A percentile compares a stretch with the other conserved stretches of the same genome.
These are phyloP conservation scores for Alternaria rosae DNA, from an alignment of 2,329 filamentous ascomycete genomes.

Conservation along the genomic window DNA sequence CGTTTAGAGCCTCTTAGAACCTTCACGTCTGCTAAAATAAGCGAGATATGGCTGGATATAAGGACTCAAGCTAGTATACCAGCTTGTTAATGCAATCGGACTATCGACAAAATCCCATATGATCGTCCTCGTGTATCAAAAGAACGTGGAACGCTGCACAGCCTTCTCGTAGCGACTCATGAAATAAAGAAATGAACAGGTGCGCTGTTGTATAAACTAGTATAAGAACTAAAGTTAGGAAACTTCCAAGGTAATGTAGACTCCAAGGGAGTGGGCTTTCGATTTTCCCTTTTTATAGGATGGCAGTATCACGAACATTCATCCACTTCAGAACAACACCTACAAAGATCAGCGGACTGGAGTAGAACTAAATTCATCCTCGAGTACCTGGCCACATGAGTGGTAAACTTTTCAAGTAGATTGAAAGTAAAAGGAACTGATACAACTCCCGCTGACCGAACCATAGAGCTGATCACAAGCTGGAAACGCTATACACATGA, in stretches of 20 bases:
- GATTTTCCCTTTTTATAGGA: too few species aligned
- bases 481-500: constrained; percentile 25
- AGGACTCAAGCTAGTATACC: neutral
- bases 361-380: neutral
- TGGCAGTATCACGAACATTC: too few species aligned
- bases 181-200: too few species aligned
- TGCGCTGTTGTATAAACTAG: too few species aligned
- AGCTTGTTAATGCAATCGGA: neutral
- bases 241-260: too few species aligned
- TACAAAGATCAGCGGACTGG: neutral
- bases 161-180: too few species aligned
- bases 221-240: too few species aligned
- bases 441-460: constrained; percentile 12
- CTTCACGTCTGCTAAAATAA: too few species aligned
- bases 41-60: too few species aligned
- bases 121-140: neutral
- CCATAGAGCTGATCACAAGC: constrained; percentile 8
- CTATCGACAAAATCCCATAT: neutral
- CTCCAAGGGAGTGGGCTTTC: too few species aligned
- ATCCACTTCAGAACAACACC: neutral
- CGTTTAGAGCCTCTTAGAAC: neutral
- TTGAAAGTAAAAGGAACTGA: constrained; percentile 6
- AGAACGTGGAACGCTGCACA: neutral
- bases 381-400: neutral
- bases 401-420: constrained; percentile 1